Base-by-base conservation (phyloP, 1,139 yeast species). In the Yamadazyma pseudoaaseri region DNA sequence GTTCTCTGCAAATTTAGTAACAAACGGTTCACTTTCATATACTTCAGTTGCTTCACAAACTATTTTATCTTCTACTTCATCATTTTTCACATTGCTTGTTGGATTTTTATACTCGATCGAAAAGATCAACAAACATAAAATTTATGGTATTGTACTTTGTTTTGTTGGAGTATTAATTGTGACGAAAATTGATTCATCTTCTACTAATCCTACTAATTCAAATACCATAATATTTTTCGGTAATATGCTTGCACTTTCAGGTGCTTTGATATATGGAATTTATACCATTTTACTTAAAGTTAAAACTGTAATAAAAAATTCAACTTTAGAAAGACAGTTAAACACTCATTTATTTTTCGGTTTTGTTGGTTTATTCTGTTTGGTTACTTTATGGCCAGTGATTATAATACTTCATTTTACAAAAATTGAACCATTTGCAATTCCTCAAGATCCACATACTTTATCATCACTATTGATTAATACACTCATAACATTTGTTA, bases 21-120 rank as follows among this genome's bases (percentile, higher is more conserved):
- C 94, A 22, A 92, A 92, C 58, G 86, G 96, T 1, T 81, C 95
- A 12, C 70, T 90, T 34, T 74, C 86, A 20, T 90, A 83, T 58
- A 92, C 97, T 0, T 81, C 92, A 9, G 97, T 90, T 20, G 95
- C 95, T 7, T 83, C 92, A 13, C 97, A 94, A 50, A 92, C 97
- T 3, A 90, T 92, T 23, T 62, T 92, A 28, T 83, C 96, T 6
- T 84, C 96, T 26, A 89, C 97, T 0, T 84, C 95, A 6, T 85
- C 96, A 10, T 89, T 92, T 54, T 92, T 92, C 73, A 92, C 98
- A 0, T 70, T 92, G 28, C 49, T 89, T 3, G 70, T 90, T n/a
- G 97, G 97, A 1, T 78, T 80, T 36, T 42, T 84, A 15, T 81
- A 79, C 41, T 66, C 79, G 20, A 76, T 89, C 6, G 98, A 92